Evolutionary conservation across 2,329 filamentous ascomycete species (phyloP), one percentile per base, ranked within the genome.

Genomic region (Fusarium odoratissimum): DNA sequence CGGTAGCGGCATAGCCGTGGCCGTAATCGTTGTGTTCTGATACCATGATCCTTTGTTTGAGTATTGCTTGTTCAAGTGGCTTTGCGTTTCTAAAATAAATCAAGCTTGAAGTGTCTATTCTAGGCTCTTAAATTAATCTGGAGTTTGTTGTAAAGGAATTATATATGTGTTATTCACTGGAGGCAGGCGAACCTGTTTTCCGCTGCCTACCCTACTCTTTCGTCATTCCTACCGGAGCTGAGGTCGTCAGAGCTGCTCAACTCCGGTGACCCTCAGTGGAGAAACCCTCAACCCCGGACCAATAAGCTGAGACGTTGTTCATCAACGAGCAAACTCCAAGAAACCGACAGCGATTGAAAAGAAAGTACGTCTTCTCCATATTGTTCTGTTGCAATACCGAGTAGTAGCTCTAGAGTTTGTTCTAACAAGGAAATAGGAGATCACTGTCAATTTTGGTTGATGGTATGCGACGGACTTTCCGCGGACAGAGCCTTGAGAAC

Each of bases 21-120:
- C 65, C 76, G 38, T 80, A 80, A 9, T 65, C 37, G 55, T 77
- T 80, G 30, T 78, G 77, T 42, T 60, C 67, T 45, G 67, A 25
- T 23, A 69, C 61, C 76, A 78, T 78, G 28, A n/a, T 69, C 5
- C 11, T 16, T 44, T 41, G 23, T 44, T 31, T 23, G 19, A 11
- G 30, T 28, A 40, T 40, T 19, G 17, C 21, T 40, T 40, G 7
- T n/a, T 14, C 21, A 14, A n/a, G 40, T 41, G 13, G n/a, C n/a
- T 16, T 23, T 41, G 13, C n/a, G 11, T n/a, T 41, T 13, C 11
- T 30, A 54, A 30, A 6, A 13, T 17, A 16, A 41, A 30, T 2
- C 19, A 30, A 54, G 21, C 17, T 60, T 28, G 13, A n/a, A 35
- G 25, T 28, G 48, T 33, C 30, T 33, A 33, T 37, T 37, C 1